Conservation (phyloP, 345 rosid species). For the Aegle marmelos region DNA sequence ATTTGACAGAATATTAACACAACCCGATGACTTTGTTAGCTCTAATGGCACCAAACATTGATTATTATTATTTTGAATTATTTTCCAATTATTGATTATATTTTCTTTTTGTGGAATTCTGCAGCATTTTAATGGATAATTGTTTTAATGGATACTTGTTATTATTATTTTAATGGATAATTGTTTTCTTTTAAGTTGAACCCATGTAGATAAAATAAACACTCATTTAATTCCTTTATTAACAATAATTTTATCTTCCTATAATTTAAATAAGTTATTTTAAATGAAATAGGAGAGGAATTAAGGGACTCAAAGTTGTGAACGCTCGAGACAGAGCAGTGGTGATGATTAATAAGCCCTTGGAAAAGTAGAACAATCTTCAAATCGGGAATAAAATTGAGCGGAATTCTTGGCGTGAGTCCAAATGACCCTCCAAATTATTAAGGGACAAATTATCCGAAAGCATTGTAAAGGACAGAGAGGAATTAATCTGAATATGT, state of each 20-base stretch:
- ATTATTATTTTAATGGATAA: neutral
- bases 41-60: too few relatives aligned
- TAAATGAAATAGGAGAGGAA: neutral
- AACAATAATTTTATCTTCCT: neutral
- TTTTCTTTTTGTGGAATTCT: neutral
- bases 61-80: too few relatives aligned
- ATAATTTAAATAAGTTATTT: neutral
- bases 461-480: neutral
- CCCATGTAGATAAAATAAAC: neutral
- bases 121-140: neutral
- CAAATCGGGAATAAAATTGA: neutral
- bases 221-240: neutral
- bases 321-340: too few relatives aligned
- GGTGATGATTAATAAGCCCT: too few relatives aligned
- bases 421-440: neutral
- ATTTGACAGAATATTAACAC: too few relatives aligned
- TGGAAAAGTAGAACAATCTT: too few relatives aligned
- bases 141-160: too few relatives aligned
- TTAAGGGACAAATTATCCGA: conserved; percentile 1
- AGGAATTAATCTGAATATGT: neutral
- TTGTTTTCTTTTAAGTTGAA: neutral
- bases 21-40: too few relatives aligned
- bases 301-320: neutral
- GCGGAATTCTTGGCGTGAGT: neutral
- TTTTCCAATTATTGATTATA: neutral